Base-by-base conservation (phyloP, 805 yeast species). In the Kazachstania kunashirensis region DNA sequence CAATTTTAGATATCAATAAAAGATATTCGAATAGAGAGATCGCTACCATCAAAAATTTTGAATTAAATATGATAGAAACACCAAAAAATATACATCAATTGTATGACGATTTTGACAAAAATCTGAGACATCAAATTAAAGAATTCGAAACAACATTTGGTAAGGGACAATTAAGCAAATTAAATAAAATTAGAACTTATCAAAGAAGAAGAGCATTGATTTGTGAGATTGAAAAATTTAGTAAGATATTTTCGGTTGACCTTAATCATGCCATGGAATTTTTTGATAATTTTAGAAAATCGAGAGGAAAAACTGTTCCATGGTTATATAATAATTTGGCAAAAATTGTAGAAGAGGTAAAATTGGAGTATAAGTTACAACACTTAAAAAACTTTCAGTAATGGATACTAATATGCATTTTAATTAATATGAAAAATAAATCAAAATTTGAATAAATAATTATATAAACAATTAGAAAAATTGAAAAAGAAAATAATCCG, bases 201-300 rank as follows among this genome's bases (percentile, higher is more conserved):
- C 66, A 61, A 41, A 53, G 62, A 41, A 54, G 62, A 27, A 59
- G 60, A 31, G 63, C 65, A 5, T 42, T 61, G 14, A 62, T 59
- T 4, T 57, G 51, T 26, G 59, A 61, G 45, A 53, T 61, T 24
- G 58, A 60, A 33, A 52, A 61, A 35, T 59, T 56, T 37, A 53
- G 56, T 26, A 53, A 47, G 19, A 20, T 43, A 4, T 49, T 52
- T 32, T 52, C 51, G 9, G 46, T 52, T 19, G 40, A 56, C 0
- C 37, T 57, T 12, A 46, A 43, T 6, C 57, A 59, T 21, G 50
- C 60, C 16, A 53, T 60, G 31, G 44, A 44, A 3, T 49, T 52
- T 37, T 60, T 60, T 42, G 64, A 61, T 31, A 49, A 36, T 16
- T 42, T 56, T 32, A 50, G 63, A 42, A 38, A 45, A 6, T 52